A percentile compares a stretch with the other conserved stretches of the same genome.
Evolutionary conservation across 371 early-diverging fungal species (phyloP).

Genomic region (Neoconidiobolus thromboides): DNA sequence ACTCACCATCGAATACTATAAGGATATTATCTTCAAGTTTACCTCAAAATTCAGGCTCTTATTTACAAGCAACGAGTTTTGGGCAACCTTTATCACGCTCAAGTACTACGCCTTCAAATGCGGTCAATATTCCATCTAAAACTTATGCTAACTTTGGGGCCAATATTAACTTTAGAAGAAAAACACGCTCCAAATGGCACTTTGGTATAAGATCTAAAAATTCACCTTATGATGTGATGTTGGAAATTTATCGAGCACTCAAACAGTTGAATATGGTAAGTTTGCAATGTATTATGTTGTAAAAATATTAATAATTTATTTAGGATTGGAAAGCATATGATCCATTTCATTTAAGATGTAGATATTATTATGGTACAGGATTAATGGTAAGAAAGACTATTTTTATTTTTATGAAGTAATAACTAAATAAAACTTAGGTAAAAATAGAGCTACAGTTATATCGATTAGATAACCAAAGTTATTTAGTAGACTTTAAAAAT

Average conservation of each 20-base stretch:
- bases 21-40: slow-evolving; percentile 2
- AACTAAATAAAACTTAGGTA: slow-evolving; percentile 17
- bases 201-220: slow-evolving; percentile 88
- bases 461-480: slow-evolving; percentile 69
- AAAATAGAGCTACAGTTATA: slow-evolving; percentile 91
- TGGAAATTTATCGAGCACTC: slow-evolving; percentile 83
- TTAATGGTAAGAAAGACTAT: slow-evolving; percentile 10
- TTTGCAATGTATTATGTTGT: not conserved
- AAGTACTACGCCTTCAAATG: too few relatives aligned
- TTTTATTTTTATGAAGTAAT: not conserved
- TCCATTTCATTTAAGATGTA: slow-evolving; percentile 60
- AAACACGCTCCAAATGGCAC: slow-evolving; percentile 63
- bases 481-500: slow-evolving; percentile 84
- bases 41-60: not conserved
- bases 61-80: not conserved
- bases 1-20: not conserved
- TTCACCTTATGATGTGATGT: slow-evolving; percentile 89
- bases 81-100: too few relatives aligned
- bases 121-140: too few relatives aligned
- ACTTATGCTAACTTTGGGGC: too few relatives aligned
- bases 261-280: slow-evolving; percentile 63
- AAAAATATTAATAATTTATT: not conserved
- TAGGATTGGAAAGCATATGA: slow-evolving; percentile 80
- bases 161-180: slow-evolving; percentile 9
- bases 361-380: slow-evolving; percentile 34